These are phyloP conservation scores for Corrigiola litoralis DNA, from an alignment of 179 eudicot species.

Conservation along the genomic window DNA sequence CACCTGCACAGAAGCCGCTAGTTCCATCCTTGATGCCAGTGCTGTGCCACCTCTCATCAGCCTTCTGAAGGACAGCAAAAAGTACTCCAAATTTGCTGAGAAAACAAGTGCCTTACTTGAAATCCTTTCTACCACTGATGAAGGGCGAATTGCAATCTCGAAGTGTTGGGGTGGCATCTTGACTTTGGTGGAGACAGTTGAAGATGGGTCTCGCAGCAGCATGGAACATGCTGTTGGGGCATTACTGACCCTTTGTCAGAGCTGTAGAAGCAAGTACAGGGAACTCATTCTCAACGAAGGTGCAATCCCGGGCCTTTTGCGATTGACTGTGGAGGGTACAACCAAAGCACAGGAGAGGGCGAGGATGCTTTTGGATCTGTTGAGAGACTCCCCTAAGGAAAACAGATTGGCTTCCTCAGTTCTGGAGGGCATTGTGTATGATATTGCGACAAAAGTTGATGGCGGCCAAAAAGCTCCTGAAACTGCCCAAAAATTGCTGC, in stretches of 20 bases:
- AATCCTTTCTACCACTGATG: conserved; percentile 40
- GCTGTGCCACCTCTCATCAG: conserved; percentile 55
- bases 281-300: conserved; percentile 72
- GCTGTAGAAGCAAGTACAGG: conserved; percentile 54
- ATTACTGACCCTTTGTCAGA: conserved; percentile 48
- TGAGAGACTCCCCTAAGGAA: conserved; percentile 48
- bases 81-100: conserved; percentile 69
- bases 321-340: conserved; percentile 69
- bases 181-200: conserved; percentile 61
- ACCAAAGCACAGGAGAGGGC: conserved; percentile 50
- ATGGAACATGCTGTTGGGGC: conserved; percentile 69
- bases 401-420: conserved; percentile 35
- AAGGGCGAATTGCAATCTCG: conserved; percentile 46
- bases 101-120: conserved; percentile 59
- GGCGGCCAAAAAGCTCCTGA: conserved; percentile 56
- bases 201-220: conserved; percentile 62
- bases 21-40: conserved; percentile 30
- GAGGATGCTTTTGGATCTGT: conserved; percentile 46
- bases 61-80: conserved; percentile 69
- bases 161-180: conserved; percentile 41
- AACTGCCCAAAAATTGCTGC: conserved; percentile 52
- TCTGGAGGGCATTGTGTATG: conserved; percentile 47
- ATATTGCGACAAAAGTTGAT: conserved; percentile 44
- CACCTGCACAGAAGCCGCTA: conserved; percentile 23
- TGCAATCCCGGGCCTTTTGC: conserved; percentile 65